A percentile compares a stretch with the other conserved stretches of the same genome.
These are phyloP conservation scores for Paramecium primaurelia DNA, from an alignment of 73 alveolate species.

Conservation along the genomic window DNA sequence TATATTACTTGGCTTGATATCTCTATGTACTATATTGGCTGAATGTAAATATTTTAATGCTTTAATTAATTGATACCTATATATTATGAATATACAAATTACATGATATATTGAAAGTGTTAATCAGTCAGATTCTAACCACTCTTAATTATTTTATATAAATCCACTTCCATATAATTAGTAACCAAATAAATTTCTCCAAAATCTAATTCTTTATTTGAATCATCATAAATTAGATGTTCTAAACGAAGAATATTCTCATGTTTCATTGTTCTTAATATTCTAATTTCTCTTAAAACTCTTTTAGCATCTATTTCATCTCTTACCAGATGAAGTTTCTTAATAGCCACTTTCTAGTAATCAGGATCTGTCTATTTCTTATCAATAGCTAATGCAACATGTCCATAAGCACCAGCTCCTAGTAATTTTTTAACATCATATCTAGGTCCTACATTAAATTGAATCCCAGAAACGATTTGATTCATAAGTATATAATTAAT, in stretches of 20 bases:
- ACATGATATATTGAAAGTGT: constrained; percentile 42
- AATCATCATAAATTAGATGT: constrained; percentile 68
- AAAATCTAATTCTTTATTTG: constrained; percentile 61
- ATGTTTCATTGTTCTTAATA: constrained; percentile 78
- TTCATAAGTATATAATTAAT: background rate
- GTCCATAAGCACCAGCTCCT: constrained; percentile 94
- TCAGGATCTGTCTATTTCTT: constrained; percentile 62
- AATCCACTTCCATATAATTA: constrained; percentile 91
- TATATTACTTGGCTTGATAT: constrained; percentile 56
- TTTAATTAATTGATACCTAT: constrained; percentile 51
- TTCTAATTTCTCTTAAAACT: constrained; percentile 83
- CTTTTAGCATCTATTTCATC: constrained; percentile 89
- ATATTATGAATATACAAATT: background rate
- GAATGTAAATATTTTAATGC: constrained; percentile 60
- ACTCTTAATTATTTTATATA: constrained; percentile 76
- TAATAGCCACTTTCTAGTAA: constrained; percentile 85
- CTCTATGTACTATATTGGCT: constrained; percentile 59
- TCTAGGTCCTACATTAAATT: constrained; percentile 51
- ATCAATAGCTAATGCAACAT: constrained; percentile 87
- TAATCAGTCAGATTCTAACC: constrained; percentile 57
- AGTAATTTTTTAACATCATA: constrained; percentile 55
- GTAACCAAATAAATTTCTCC: constrained; percentile 84
- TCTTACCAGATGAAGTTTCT: constrained; percentile 83
- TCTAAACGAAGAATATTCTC: constrained; percentile 73
- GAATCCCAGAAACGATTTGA: constrained; percentile 44